Base-by-base conservation (phyloP, 1,284 basidiomycete species). In the Tranzscheliella williamsii region DNA sequence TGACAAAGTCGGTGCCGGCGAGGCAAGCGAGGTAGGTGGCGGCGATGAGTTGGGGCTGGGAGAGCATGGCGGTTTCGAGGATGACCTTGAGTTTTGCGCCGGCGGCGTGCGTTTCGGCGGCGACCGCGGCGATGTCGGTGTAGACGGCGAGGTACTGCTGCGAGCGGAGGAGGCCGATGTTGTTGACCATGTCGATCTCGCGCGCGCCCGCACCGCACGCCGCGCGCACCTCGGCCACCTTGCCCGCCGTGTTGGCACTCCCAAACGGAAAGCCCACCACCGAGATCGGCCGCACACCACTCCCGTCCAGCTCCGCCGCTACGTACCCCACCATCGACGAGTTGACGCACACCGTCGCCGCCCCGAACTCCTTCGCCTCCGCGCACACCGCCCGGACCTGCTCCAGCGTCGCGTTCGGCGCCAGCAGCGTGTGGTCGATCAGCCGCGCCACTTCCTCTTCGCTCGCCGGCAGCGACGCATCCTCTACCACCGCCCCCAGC, bases 241-340 rank as follows among this genome's bases (percentile, higher is more conserved):
- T 74, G 20, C 37, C 50, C 8, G 42, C 33, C 4, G 54, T 63
- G 42, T 58, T 64, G 35, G 53, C 46, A 1, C 57, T 58, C 23
- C 70, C 65, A 22, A 67, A 66, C 18, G 63, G 62, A 41, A 70
- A 66, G 5, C 57, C 67, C 26, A 70, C 53, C 22, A 67, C 63
- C 4, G 55, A 50, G 50, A 70, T 70, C 13, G 61, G 62, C 0
- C 38, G 35, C 20, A 68, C 62, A 17, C 36, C 16, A 16, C 46
- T 38, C 27, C 64, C 65, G 20, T 50, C 23, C 2, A 72, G 52
- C 85, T 82, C 40, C 83, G 78, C 46, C 83, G 83, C 4, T 85
- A 90, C 67, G 73, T 34, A 32, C 13, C 49, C 46, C 24, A 72
- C 61, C 61, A 67, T 56, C 42, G 50, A 53, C 4, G 60, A 62